A percentile compares a stretch with the other conserved stretches of the same genome.
Conservation (phyloP, 78 protist genomes). For the Salpingoeca rosetta region DNA sequence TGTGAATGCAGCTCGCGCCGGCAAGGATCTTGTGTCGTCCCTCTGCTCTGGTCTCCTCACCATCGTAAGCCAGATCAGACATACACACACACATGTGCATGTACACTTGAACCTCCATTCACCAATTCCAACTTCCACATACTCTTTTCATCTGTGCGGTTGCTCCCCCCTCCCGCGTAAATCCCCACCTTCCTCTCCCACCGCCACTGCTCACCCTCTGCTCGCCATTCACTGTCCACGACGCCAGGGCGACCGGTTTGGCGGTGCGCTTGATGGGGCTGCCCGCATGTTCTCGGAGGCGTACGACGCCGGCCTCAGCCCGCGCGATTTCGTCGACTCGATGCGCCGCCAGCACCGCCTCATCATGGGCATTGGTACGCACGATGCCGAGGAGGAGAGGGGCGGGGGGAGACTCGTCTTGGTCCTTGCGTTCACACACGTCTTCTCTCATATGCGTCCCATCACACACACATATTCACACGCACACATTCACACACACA, state of each 20-base stretch:
- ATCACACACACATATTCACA: too few relatives aligned
- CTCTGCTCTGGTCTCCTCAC: conserved; percentile 81
- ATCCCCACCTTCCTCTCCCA: not conserved
- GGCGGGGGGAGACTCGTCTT: too few relatives aligned
- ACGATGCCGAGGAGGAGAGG: too few relatives aligned
- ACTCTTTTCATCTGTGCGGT: not conserved
- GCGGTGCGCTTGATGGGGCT: conserved; percentile 87
- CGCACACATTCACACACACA: too few relatives aligned
- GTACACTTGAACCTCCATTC: too few relatives aligned
- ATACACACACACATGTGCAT: too few relatives aligned
- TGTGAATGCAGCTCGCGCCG: conserved; percentile 80
- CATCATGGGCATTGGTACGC: conserved; percentile 69
- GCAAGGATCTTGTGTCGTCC: conserved; percentile 85
- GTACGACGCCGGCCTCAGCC: conserved; percentile 47
- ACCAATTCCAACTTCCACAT: too few relatives aligned
- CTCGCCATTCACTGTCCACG: too few relatives aligned
- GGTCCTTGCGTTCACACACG: too few relatives aligned
- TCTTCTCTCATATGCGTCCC: too few relatives aligned
- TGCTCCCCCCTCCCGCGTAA: not conserved
- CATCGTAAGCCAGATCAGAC: too few relatives aligned
- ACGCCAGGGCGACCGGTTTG: conserved; percentile 81
- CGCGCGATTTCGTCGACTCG: conserved; percentile 68
- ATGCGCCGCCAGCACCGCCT: conserved; percentile 64
- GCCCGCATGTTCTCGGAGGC: conserved; percentile 62
- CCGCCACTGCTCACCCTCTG: too few relatives aligned